These are phyloP conservation scores for Talaromyces ruber DNA, from an alignment of 495 filamentous ascomycete species.

Conservation along the genomic window DNA sequence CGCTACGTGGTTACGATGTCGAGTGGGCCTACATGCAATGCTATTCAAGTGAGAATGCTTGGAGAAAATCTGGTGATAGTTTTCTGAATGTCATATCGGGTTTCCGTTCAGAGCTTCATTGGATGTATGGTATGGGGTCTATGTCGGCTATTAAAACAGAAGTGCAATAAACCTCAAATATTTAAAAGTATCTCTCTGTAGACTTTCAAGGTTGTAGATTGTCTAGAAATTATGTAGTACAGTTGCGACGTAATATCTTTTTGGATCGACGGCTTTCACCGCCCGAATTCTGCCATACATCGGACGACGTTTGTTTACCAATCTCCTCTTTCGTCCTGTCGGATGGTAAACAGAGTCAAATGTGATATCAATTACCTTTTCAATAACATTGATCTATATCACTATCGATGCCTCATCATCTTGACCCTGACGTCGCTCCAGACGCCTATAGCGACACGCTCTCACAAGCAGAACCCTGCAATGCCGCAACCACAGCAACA, in stretches of 20 bases:
- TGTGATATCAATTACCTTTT: neutral
- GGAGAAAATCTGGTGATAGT: neutral
- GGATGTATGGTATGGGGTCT: neutral
- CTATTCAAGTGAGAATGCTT: neutral
- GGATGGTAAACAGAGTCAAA: neutral
- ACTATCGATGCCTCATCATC: constrained; percentile 3
- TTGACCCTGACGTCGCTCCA: neutral
- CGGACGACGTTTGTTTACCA: constrained; percentile 1
- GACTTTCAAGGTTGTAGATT: neutral
- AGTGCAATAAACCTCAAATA: constrained; percentile 4
- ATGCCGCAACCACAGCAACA: neutral
- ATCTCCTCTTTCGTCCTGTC: neutral
- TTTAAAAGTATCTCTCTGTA: neutral
- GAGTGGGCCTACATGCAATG: neutral
- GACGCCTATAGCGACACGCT: neutral
- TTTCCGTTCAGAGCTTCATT: neutral
- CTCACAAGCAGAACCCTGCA: neutral
- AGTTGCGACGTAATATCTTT: neutral
- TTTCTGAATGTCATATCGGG: neutral
- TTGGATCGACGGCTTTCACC: neutral
- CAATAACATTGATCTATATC: neutral
- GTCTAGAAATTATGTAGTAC: neutral
- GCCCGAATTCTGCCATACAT: constrained; percentile 4
- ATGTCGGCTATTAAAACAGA: constrained; percentile 4
- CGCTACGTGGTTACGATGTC: neutral